Conservation (phyloP, 805 yeast genomes). For the Cyberlindnera galapagoensis region DNA sequence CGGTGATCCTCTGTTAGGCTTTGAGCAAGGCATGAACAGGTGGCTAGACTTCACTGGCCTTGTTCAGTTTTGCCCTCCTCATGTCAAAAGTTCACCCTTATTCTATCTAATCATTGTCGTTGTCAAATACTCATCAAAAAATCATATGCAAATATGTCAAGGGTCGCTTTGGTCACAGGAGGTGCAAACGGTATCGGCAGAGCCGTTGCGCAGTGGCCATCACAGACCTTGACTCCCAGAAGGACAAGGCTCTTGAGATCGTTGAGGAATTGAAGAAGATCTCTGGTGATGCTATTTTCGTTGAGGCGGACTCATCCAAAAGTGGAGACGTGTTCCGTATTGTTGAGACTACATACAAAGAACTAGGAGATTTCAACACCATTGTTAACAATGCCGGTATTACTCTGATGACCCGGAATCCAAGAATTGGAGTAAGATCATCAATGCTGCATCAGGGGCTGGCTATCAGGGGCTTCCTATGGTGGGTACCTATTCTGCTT, state of each 20-base stretch:
- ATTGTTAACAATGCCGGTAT: constrained; percentile 32
- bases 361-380: constrained; percentile 26
- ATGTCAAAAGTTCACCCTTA: no score
- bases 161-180: constrained; percentile 70
- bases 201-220: constrained; percentile 49
- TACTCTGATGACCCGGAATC: constrained; percentile 19
- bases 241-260: constrained; percentile 17
- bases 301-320: constrained; percentile 21
- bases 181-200: constrained; percentile 88
- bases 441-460: constrained; percentile 30
- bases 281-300: constrained; percentile 17
- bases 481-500: constrained; percentile 26
- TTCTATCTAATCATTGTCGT: no score
- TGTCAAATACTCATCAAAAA: no score
- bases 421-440: constrained; percentile 29
- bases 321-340: constrained; percentile 18
- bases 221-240: constrained; percentile 20
- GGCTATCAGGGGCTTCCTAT: constrained; percentile 26
- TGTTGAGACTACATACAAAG: constrained; percentile 21
- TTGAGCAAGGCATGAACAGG: no score
- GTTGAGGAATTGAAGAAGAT: constrained; percentile 15
- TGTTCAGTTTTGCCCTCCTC: no score
- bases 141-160: constrained; percentile 1
- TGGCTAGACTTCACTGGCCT: no score
- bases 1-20: no score